Base-by-base conservation (phyloP, 2,329 filamentous ascomycete species). In the Aureobasidium leucospermi region DNA sequence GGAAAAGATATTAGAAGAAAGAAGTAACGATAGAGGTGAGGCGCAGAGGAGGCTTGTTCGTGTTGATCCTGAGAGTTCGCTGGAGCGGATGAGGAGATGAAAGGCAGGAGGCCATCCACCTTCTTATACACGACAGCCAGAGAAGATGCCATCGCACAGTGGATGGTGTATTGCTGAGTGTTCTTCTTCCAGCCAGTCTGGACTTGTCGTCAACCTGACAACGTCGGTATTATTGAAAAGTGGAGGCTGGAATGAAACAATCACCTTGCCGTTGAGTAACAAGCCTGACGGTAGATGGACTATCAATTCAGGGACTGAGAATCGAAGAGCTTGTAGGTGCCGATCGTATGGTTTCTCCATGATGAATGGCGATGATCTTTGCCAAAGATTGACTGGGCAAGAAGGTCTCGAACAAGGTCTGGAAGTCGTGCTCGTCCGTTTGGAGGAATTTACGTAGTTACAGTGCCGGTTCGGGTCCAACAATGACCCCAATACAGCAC, bases 141-240 rank as follows among this genome's bases (percentile, higher is more conserved):
- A 38, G 4, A 7, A 28, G 10, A 11, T 16, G 9, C 38, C 47
- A 9, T 38, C 47, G 23, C 39, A 29, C n/a, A 13, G 4, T 34
- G 6, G 28, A 39, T 55, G 51, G 28, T 43, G 41, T 55, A 31
- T 11, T 29, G 23, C 15, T 19, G 10, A 5, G 6, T 41, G 36
- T 42, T 53, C 28, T 31, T 15, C 51, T 43, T 55, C 38, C 28
- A 43, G 32, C 9, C n/a, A 55, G 38, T 55, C 51, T 55, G 16
- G 51, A 55, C 39, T 55, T 38, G 32, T 38, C 31, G 51, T 55
- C 51, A 55, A 55, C 29, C 38, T 6, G 10, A 43, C 38, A 55
- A 55, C 51, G 51, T 55, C n/a, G 38, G 23, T 6, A 43, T 34
- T 55, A 55, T 43, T 43, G 51, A 32, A 16, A 43, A 55, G 51